phyloP scores from a whole-genome alignment of 371 early-diverging fungal species.

The Chytridiales sp. region DNA sequence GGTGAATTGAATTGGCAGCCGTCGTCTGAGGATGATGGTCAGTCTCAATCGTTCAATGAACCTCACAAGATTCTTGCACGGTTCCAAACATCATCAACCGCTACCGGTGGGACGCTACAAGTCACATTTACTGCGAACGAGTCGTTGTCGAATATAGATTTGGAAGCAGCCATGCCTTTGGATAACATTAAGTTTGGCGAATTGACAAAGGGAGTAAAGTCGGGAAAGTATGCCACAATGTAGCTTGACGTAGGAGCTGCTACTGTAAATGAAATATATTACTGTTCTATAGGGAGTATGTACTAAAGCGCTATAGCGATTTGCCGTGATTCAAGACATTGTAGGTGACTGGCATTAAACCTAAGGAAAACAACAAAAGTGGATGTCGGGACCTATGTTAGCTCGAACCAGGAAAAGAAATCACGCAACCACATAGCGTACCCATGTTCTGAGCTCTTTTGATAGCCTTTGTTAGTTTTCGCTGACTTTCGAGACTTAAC shows the following conservation, averaged over 20 bases:
- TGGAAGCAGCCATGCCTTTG: conserved; percentile 3
- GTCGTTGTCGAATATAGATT: conserved; percentile 16
- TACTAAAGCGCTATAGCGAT: no score
- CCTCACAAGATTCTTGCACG: conserved; percentile 39
- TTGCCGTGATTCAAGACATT: no score
- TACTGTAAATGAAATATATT: no score
- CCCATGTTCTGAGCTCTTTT: conserved; percentile 84
- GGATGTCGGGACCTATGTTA: not conserved
- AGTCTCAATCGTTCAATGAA: conserved; percentile 10
- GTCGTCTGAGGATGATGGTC: not conserved
- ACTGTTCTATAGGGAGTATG: no score
- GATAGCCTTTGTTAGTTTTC: conserved; percentile 75
- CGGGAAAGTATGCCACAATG: conserved; percentile 21
- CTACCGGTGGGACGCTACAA: conserved; percentile 7
- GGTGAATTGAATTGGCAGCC: conserved; percentile 14
- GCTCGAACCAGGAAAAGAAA: not conserved
- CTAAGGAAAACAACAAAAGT: not conserved
- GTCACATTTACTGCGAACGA: conserved; percentile 14
- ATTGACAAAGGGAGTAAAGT: conserved; percentile 3
- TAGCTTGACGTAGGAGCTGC: no score
- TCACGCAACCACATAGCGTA: conserved; percentile 19
- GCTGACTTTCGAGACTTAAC: conserved; percentile 74
- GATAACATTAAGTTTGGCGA: conserved; percentile 7
- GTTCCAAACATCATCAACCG: conserved; percentile 26
- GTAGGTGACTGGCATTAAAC: conserved; percentile 18